These are phyloP conservation scores for Yamadazyma scolyti DNA, from an alignment of 805 yeast species.

Conservation along the genomic window DNA sequence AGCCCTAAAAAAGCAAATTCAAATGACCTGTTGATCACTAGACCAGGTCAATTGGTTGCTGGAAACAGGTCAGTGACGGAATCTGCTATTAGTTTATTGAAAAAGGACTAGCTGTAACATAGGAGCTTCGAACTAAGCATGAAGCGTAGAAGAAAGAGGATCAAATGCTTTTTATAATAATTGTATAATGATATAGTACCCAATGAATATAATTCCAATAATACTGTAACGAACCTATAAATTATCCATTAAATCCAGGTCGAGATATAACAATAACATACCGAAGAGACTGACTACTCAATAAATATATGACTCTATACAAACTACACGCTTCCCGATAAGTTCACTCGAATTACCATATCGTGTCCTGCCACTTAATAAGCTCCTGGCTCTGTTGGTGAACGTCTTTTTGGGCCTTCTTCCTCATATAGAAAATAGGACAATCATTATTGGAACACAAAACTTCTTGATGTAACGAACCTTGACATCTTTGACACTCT, in stretches of 20 bases:
- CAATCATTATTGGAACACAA: slow-evolving; percentile 94
- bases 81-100: slow-evolving; percentile 16
- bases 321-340: too few species aligned
- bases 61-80: slow-evolving; percentile 33
- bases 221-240: too few species aligned
- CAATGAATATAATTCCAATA: too few species aligned
- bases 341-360: too few species aligned
- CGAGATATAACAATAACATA: too few species aligned
- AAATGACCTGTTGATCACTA: slow-evolving; percentile 14
- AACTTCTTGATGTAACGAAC: slow-evolving; percentile 92
- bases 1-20: slow-evolving; percentile 28
- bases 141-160: too few species aligned
- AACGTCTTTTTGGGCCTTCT: slow-evolving; percentile 74
- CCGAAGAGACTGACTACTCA: too few species aligned
- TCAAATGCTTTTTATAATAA: too few species aligned
- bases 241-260: too few species aligned
- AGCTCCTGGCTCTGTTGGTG: slow-evolving; percentile 54
- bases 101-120: not conserved
- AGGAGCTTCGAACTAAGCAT: too few species aligned
- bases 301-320: too few species aligned
- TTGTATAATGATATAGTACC: slow-evolving; percentile 4
- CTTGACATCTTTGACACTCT: slow-evolving; percentile 97
- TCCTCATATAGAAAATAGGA: slow-evolving; percentile 96
- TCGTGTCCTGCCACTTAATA: slow-evolving; percentile 59
- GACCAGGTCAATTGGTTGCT: slow-evolving; percentile 30